phyloP scores from a whole-genome alignment of 1,284 basidiomycete genomes.

The Lentinula novae-zelandiae region DNA sequence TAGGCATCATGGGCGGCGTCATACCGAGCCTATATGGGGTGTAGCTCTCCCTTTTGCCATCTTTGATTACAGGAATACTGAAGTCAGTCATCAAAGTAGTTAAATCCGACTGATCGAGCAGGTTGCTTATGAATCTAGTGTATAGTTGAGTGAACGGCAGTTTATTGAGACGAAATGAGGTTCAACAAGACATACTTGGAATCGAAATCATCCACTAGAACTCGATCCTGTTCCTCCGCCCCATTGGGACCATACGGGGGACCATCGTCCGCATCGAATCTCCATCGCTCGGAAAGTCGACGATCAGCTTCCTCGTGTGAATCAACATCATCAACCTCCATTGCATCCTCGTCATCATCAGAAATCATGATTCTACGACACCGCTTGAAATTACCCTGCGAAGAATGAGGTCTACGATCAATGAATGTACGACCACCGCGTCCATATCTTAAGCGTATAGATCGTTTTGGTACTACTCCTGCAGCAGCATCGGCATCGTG shows the following conservation, averaged over 20 bases:
- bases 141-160: constrained; percentile 10
- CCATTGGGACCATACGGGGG: constrained; percentile 56
- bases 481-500: constrained; percentile 27
- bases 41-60: constrained; percentile 33
- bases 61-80: constrained; percentile 33
- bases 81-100: constrained; percentile 41
- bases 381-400: constrained; percentile 19
- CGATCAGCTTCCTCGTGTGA: constrained; percentile 38
- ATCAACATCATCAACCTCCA: constrained; percentile 32
- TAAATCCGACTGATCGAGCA: constrained; percentile 45
- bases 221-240: constrained; percentile 64
- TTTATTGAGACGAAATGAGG: background rate
- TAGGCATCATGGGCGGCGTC: constrained; percentile 33
- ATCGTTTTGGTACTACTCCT: constrained; percentile 31
- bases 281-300: constrained; percentile 60
- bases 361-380: constrained; percentile 6
- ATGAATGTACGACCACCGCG: constrained; percentile 80
- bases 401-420: constrained; percentile 56
- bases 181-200: constrained; percentile 41
- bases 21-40: constrained; percentile 40
- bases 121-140: constrained; percentile 49
- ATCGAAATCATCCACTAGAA: constrained; percentile 68
- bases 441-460: constrained; percentile 74
- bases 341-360: constrained; percentile 26
- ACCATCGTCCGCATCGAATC: constrained; percentile 63